phyloP scores from a whole-genome alignment of 106 monocot species.

The Dendrobium officinale region DNA sequence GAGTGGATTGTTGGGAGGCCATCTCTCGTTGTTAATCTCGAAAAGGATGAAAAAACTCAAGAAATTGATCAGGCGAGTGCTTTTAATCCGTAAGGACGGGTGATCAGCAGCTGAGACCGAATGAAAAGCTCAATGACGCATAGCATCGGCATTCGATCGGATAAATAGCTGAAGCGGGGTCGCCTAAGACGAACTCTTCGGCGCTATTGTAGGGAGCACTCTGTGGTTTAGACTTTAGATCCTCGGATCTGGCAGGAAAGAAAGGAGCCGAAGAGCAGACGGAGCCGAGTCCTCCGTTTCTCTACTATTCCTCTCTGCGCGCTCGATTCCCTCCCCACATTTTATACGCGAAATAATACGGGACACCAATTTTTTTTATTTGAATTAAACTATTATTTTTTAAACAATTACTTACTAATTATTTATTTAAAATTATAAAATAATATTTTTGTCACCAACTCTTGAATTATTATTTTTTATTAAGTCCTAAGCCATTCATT shows the following conservation, averaged over 20 bases:
- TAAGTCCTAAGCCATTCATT: too few species aligned
- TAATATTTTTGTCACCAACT: too few species aligned
- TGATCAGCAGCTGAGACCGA: background rate
- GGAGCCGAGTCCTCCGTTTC: background rate
- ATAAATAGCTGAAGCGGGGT: background rate
- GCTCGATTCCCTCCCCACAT: background rate
- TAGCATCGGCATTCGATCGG: background rate
- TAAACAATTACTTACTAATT: too few species aligned
- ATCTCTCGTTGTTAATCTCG: conserved; percentile 2
- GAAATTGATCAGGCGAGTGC: background rate
- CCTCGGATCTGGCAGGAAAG: background rate
- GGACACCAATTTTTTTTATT: too few species aligned
- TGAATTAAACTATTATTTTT: too few species aligned
- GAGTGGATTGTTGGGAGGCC: conserved; percentile 15
- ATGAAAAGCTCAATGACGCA: background rate
- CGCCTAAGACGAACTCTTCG: background rate
- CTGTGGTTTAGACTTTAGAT: conserved; percentile 9
- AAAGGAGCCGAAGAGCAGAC: background rate
- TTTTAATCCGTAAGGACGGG: background rate
- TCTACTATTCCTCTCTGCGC: background rate
- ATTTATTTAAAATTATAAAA: too few species aligned
- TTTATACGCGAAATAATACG: too few species aligned
- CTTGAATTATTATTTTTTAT: too few species aligned
- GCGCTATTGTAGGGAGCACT: background rate
- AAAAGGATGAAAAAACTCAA: background rate